These are phyloP conservation scores for Trametes villosa DNA, from an alignment of 768 basidiomycete genomes.

Conservation along the genomic window DNA sequence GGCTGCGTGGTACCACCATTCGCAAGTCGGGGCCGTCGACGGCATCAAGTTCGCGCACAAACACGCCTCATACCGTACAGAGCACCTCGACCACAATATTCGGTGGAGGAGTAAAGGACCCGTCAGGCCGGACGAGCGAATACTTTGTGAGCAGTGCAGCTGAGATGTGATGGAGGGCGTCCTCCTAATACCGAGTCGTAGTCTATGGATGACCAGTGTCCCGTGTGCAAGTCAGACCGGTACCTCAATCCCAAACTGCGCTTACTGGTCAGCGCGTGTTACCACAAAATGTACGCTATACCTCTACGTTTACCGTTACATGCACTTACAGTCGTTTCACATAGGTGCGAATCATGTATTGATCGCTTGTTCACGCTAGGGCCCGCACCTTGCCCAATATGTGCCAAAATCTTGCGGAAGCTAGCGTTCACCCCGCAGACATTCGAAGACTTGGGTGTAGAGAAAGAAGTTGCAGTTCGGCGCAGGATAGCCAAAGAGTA, in stretches of 20 bases:
- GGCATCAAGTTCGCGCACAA: constrained; percentile 57
- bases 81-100: constrained; percentile 76
- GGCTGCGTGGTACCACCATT: constrained; percentile 78
- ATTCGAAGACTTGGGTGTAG: constrained; percentile 89
- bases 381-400: constrained; percentile 95
- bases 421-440: constrained; percentile 95
- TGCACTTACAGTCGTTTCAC: not conserved
- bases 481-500: constrained; percentile 90
- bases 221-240: constrained; percentile 95
- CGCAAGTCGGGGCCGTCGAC: constrained; percentile 58
- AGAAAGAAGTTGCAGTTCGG: constrained; percentile 92
- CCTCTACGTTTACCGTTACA: not conserved
- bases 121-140: constrained; percentile 79
- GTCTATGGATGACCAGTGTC: constrained; percentile 95
- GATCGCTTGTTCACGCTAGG: constrained; percentile 95
- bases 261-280: constrained; percentile 93
- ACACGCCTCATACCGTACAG: constrained; percentile 65
- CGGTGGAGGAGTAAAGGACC: constrained; percentile 86
- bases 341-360: constrained; percentile 97
- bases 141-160: constrained; percentile 63
- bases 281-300: constrained; percentile 88
- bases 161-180: not conserved
- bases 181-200: constrained; percentile 32
- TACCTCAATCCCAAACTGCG: constrained; percentile 95
- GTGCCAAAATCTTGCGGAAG: constrained; percentile 84